A percentile compares a stretch with the other conserved stretches of the same genome.
phyloP scores from a whole-genome alignment of 2,329 filamentous ascomycete species.

The Venturia asperata region DNA sequence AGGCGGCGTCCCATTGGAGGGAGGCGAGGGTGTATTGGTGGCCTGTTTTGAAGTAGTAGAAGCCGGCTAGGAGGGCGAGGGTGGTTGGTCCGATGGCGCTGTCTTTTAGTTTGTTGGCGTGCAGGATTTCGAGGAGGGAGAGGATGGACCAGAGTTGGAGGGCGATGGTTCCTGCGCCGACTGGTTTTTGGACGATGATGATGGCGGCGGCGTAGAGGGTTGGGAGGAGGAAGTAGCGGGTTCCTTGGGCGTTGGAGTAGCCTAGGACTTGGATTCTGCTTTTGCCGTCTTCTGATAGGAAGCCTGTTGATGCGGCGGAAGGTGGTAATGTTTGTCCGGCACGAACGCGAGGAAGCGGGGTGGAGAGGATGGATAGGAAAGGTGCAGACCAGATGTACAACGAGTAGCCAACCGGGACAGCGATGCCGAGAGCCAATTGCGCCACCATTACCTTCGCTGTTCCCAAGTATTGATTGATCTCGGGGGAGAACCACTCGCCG shows the following conservation, averaged over 20 bases:
- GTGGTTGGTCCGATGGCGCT: conserved; percentile 76
- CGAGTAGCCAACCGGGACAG: conserved; percentile 74
- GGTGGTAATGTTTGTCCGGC: neutral
- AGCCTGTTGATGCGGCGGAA: conserved; percentile 23
- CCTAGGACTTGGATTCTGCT: conserved; percentile 68
- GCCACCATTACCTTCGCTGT: conserved; percentile 68
- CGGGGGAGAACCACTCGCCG: conserved; percentile 64
- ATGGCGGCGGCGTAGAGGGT: conserved; percentile 70
- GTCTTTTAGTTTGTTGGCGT: conserved; percentile 48
- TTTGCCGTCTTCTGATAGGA: conserved; percentile 31
- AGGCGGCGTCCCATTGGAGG: conserved; percentile 94
- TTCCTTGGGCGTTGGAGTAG: conserved; percentile 88
- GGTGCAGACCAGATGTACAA: conserved; percentile 83
- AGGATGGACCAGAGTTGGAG: conserved; percentile 85
- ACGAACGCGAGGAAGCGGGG: conserved; percentile 19
- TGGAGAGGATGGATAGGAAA: conserved; percentile 63
- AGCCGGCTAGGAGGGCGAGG: conserved; percentile 81
- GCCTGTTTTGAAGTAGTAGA: conserved; percentile 96
- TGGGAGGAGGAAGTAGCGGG: conserved; percentile 78
- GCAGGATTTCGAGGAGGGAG: conserved; percentile 59
- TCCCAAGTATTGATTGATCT: conserved; percentile 59
- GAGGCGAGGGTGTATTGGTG: conserved; percentile 82
- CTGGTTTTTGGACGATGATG: conserved; percentile 67
- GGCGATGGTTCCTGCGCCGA: conserved; percentile 79
- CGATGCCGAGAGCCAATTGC: conserved; percentile 70